Conservation (phyloP, 345 rosid species). For the Melaleuca quinquenervia region DNA sequence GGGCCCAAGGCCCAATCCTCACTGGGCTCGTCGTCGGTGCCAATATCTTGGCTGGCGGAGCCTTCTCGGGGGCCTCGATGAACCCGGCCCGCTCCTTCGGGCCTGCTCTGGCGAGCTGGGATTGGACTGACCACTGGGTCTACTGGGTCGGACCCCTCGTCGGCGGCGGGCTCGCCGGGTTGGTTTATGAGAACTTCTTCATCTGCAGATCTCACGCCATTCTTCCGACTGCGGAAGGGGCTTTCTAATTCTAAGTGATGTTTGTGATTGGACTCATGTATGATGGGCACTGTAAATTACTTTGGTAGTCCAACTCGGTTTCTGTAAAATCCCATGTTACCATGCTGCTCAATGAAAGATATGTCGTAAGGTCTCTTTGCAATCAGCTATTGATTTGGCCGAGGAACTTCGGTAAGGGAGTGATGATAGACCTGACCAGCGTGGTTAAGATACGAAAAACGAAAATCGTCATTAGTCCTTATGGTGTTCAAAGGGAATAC, state of each 20-base stretch:
- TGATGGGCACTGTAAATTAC: not conserved
- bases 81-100: constrained; percentile 94
- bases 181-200: constrained; percentile 59
- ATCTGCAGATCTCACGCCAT: constrained; percentile 34
- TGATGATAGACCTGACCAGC: too few species aligned
- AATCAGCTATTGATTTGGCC: not conserved
- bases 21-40: constrained; percentile 80
- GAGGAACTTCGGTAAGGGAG: not conserved
- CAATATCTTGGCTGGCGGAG: constrained; percentile 64
- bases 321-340: not conserved
- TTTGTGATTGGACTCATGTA: not conserved
- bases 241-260: not conserved
- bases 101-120: constrained; percentile 68
- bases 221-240: constrained; percentile 17
- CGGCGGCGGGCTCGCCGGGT: constrained; percentile 74
- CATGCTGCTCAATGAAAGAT: not conserved
- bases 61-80: constrained; percentile 93
- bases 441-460: not conserved
- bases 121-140: constrained; percentile 91
- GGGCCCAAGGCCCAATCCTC: constrained; percentile 62
- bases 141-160: constrained; percentile 88
- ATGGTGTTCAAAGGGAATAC: too few species aligned
- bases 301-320: not conserved
- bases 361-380: not conserved
- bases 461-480: too few species aligned